Percentiles rank a stretch among this genome's conserved stretches.
Evolutionary conservation across 306 rosid species (phyloP).

Genomic region (Glycine tomentella): DNA sequence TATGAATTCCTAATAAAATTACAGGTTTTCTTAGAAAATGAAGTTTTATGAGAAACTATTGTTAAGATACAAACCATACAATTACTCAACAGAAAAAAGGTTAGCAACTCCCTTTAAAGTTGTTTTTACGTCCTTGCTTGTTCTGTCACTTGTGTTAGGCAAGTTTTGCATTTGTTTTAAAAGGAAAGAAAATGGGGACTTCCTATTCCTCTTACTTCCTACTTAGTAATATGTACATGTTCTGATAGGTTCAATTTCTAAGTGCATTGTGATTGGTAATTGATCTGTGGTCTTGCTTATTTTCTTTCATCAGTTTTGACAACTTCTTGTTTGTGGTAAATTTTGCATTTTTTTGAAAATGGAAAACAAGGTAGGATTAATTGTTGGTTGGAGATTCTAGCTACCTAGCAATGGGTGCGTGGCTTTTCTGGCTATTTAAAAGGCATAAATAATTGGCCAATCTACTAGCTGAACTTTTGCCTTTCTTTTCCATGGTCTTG

Average conservation of each 20-base stretch:
- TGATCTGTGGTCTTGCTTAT: not conserved
- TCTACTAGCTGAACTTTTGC: not conserved
- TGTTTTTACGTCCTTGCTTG: not conserved
- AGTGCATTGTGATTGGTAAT: not conserved
- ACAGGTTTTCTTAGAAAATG: not conserved
- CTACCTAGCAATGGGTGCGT: not conserved
- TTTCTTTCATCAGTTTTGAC: not conserved
- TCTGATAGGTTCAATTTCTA: not conserved
- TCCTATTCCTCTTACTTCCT: not conserved
- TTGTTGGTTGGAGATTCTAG: not conserved
- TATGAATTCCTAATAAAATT: not conserved
- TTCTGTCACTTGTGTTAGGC: not conserved
- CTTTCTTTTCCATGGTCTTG: not conserved
- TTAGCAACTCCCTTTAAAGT: not conserved
- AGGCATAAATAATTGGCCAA: not conserved
- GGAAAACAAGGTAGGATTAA: not conserved
- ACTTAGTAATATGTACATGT: not conserved
- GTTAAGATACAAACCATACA: too few relatives aligned
- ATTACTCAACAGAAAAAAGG: not conserved
- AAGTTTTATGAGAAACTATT: not conserved
- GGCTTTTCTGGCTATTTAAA: not conserved
- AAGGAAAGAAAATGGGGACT: not conserved
- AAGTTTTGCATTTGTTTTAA: not conserved
- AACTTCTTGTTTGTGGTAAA: not conserved
- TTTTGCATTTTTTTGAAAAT: not conserved